Percentiles rank a stretch among this genome's conserved stretches.
Evolutionary conservation across 83 land plant genomes (phyloP).

Genomic region (Diphasiastrum complanatum): DNA sequence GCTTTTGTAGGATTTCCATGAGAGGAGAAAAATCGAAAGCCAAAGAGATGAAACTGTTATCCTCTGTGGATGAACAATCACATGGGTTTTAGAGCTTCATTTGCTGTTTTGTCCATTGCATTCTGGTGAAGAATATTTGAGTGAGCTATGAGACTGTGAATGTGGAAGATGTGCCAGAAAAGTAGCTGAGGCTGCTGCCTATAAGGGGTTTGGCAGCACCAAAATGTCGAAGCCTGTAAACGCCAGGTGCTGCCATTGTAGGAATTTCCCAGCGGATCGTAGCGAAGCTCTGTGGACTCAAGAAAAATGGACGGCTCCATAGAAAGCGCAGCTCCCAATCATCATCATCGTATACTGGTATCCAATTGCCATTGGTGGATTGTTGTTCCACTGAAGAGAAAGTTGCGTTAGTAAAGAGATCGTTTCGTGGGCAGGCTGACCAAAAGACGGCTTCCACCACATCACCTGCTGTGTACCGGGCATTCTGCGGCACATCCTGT

Average conservation of each 20-base stretch:
- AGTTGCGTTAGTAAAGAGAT: slow-evolving; percentile 63
- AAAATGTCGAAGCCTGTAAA: slow-evolving; percentile 65
- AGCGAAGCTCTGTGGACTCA: slow-evolving; percentile 48
- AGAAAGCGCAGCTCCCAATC: slow-evolving; percentile 66
- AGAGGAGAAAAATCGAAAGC: too few relatives aligned
- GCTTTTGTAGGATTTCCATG: too few relatives aligned
- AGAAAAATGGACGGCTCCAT: slow-evolving; percentile 45
- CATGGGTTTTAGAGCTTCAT: too few relatives aligned
- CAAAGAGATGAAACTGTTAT: too few relatives aligned
- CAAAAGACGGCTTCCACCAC: slow-evolving; percentile 46
- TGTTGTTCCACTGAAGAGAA: slow-evolving; percentile 55
- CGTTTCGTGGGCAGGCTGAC: slow-evolving; percentile 66
- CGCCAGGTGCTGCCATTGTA: slow-evolving; percentile 37
- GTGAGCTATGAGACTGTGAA: too few relatives aligned
- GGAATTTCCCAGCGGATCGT: slow-evolving; percentile 64
- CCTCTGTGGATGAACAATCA: too few relatives aligned
- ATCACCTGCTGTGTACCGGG: slow-evolving; percentile 43
- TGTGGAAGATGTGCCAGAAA: slow-evolving; percentile 52
- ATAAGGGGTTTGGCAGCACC: slow-evolving; percentile 61
- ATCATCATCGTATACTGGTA: slow-evolving; percentile 63
- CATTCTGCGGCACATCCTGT: slow-evolving; percentile 43
- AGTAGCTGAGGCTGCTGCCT: slow-evolving; percentile 51
- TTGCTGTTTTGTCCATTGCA: too few relatives aligned
- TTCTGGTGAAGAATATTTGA: too few relatives aligned
- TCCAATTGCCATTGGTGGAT: slow-evolving; percentile 41